Percentiles rank a stretch among this genome's conserved stretches.
Conservation (phyloP, 345 rosid genomes). For the Cardamine chenopodiifolia region DNA sequence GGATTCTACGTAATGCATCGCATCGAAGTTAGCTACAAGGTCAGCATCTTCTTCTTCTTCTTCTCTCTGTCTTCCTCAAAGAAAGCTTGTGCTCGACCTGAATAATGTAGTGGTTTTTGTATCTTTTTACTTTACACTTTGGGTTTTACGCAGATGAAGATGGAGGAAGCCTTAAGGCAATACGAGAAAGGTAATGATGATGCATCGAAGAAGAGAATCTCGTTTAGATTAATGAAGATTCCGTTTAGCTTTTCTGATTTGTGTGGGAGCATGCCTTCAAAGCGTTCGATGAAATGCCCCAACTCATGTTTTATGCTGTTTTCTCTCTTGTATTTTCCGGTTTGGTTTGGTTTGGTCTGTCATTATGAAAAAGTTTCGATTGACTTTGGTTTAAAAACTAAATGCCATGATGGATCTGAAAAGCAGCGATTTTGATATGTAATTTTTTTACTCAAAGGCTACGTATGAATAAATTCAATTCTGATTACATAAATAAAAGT, state of each 20-base stretch:
- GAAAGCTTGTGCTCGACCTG: constrained; percentile 17
- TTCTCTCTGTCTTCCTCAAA: not conserved
- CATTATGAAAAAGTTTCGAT: not conserved
- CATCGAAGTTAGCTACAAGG: constrained; percentile 74
- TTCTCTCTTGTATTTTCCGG: not conserved
- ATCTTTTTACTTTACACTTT: not conserved
- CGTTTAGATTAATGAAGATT: constrained; percentile 22
- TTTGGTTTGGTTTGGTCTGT: constrained; percentile 6
- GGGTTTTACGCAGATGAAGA: constrained; percentile 57
- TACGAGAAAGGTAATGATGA: constrained; percentile 65
- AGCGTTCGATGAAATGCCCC: constrained; percentile 41
- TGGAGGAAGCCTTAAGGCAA: constrained; percentile 70
- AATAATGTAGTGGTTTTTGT: not conserved
- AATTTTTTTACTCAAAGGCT: not conserved
- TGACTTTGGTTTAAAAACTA: constrained; percentile 7
- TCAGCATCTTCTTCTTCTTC: constrained; percentile 12
- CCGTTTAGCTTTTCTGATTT: not conserved
- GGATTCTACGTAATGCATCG: constrained; percentile 95
- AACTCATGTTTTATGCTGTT: constrained; percentile 2
- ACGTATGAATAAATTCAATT: not conserved
- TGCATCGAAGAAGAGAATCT: constrained; percentile 46
- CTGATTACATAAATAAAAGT: not conserved
- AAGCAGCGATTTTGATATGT: not conserved
- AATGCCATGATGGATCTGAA: not conserved
- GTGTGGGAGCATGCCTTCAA: constrained; percentile 17